phyloP scores from a whole-genome alignment of 2,329 filamentous ascomycete species.

The Fusarium acutatum region DNA sequence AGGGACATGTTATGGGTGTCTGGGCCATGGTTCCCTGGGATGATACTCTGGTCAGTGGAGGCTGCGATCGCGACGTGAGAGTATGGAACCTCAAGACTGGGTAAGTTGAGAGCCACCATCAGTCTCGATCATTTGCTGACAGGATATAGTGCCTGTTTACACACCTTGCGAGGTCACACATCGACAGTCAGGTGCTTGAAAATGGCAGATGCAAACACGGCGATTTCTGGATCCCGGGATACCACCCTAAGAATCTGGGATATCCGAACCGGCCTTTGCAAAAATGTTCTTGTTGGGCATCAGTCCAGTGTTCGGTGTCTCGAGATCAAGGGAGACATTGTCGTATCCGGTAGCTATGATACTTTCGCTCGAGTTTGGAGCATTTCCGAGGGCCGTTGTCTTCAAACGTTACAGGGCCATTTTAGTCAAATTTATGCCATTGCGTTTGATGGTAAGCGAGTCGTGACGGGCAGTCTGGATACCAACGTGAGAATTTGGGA shows the following conservation, averaged over 20 bases:
- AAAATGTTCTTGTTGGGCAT: slow-evolving; percentile 91
- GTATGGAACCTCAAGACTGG: slow-evolving; percentile 97
- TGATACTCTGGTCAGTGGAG: slow-evolving; percentile 92
- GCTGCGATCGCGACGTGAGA: slow-evolving; percentile 94
- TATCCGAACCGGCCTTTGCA: slow-evolving; percentile 85
- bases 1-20: slow-evolving; percentile 98
- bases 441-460: slow-evolving; percentile 91
- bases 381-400: slow-evolving; percentile 91
- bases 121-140: slow-evolving; percentile 26
- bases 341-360: slow-evolving; percentile 98
- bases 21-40: slow-evolving; percentile 99
- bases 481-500: slow-evolving; percentile 99
- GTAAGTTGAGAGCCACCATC: slow-evolving; percentile 59
- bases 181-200: slow-evolving; percentile 97
- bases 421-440: slow-evolving; percentile 99
- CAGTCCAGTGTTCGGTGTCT: slow-evolving; percentile 95
- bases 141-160: slow-evolving; percentile 69
- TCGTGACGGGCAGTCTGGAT: slow-evolving; percentile 94
- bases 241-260: slow-evolving; percentile 97
- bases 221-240: slow-evolving; percentile 95
- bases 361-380: slow-evolving; percentile 98
- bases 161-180: slow-evolving; percentile 91
- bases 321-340: slow-evolving; percentile 94
- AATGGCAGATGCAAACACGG: slow-evolving; percentile 93
- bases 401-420: slow-evolving; percentile 90